Evolutionary conservation across 129 eudicot genomes (phyloP).

Genomic region (Cynara cardunculus): DNA sequence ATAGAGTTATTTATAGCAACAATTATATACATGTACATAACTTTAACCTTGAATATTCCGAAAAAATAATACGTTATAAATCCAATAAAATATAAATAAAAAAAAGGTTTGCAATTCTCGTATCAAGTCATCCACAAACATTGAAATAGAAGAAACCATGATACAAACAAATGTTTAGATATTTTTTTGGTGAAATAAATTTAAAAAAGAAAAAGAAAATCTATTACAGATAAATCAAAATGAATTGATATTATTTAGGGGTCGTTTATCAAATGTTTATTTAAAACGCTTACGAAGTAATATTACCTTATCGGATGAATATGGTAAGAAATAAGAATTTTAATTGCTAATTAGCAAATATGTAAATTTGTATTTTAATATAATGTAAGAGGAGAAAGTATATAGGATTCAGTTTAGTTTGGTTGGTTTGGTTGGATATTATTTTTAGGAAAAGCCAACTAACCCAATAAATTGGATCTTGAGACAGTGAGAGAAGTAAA

Average conservation of each 20-base stretch:
- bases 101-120: neutral
- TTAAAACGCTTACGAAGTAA: no score
- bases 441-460: constrained; percentile 26
- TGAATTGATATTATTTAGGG: neutral
- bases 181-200: neutral
- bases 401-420: neutral
- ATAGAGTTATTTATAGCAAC: neutral
- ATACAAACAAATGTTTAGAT: neutral
- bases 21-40: neutral
- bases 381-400: no score
- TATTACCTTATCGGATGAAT: no score
- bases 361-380: neutral
- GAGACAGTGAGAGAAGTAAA: constrained; percentile 29
- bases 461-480: constrained; percentile 39
- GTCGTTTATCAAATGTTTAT: no score
- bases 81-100: neutral
- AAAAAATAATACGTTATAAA: neutral
- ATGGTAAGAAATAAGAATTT: no score
- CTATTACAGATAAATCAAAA: neutral
- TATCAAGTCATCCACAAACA: neutral
- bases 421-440: constrained; percentile 29
- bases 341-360: neutral
- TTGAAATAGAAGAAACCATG: neutral
- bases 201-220: neutral
- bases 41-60: neutral